Percentiles rank a stretch among this genome's conserved stretches.
Conservation (phyloP, 2,329 filamentous ascomycete species). For the Monosporascus sp. region DNA sequence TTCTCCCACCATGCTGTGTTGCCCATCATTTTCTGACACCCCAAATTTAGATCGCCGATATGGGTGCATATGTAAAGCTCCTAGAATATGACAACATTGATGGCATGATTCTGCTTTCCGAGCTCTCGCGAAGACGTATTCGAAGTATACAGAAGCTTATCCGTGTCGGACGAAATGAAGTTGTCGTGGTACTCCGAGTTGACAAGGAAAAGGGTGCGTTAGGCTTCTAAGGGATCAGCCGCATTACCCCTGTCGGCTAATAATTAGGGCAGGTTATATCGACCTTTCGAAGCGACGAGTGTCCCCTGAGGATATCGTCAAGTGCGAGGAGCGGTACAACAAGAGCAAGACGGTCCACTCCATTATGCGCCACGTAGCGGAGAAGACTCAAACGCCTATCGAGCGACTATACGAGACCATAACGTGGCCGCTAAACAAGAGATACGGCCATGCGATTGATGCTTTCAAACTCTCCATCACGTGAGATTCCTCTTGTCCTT, state of each 20-base stretch:
- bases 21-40: constrained; percentile 12
- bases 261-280: constrained; percentile 67
- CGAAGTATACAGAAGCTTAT: constrained; percentile 99
- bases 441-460: constrained; percentile 93
- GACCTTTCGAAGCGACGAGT: constrained; percentile 98
- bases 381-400: constrained; percentile 93
- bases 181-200: constrained; percentile 95
- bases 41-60: constrained; percentile 78
- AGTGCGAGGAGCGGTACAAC: constrained; percentile 99
- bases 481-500: constrained; percentile 43
- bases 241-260: constrained; percentile 14
- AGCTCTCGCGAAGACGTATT: constrained; percentile 96
- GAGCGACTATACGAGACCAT: constrained; percentile 91
- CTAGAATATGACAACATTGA: constrained; percentile 99
- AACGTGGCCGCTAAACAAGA: constrained; percentile 95
- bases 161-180: constrained; percentile 94
- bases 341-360: constrained; percentile 99
- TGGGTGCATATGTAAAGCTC: constrained; percentile 99
- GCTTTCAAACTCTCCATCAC: constrained; percentile 99
- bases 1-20: constrained; percentile 2
- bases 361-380: constrained; percentile 97
- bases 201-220: constrained; percentile 92
- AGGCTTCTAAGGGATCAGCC: constrained; percentile 4
- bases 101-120: constrained; percentile 98
- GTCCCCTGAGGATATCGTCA: constrained; percentile 93